phyloP scores from a whole-genome alignment of 169 alveolate genomes.

The Eimeria acervulina region DNA sequence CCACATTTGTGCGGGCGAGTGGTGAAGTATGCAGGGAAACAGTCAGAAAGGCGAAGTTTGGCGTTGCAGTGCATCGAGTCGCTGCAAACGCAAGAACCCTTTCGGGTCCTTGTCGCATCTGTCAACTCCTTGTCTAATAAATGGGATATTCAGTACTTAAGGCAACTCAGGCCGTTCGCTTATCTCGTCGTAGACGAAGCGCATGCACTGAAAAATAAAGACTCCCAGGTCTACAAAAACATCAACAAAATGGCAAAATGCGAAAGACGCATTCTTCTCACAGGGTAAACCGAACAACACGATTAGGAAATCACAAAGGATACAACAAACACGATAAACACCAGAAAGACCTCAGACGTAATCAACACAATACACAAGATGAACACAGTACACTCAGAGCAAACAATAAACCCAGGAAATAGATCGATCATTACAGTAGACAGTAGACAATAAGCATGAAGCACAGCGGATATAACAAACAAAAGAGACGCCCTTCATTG shows the following conservation, averaged over 20 bases:
- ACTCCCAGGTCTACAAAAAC: conserved; percentile 92
- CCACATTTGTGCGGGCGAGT: conserved; percentile 88
- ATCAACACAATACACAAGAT: too few species aligned
- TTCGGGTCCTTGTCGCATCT: conserved; percentile 62
- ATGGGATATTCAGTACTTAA: conserved; percentile 76
- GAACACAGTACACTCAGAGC: too few species aligned
- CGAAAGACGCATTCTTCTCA: conserved; percentile 93
- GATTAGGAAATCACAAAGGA: too few species aligned
- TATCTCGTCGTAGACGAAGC: conserved; percentile 97
- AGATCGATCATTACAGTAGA: too few species aligned
- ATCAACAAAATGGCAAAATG: conserved; percentile 90
- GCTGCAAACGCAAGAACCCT: conserved; percentile 5
- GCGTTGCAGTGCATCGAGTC: conserved; percentile 74
- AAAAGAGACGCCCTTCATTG: too few species aligned
- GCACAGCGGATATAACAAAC: neutral
- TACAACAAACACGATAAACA: too few species aligned
- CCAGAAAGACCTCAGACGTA: too few species aligned
- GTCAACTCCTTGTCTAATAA: conserved; percentile 78
- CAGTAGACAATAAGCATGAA: neutral
- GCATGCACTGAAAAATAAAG: conserved; percentile 95
- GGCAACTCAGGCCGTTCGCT: conserved; percentile 85
- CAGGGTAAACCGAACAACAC: conserved; percentile 87
- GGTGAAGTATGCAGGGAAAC: conserved; percentile 88
- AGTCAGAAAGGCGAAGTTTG: conserved; percentile 74
- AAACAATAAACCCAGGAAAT: too few species aligned